Base-by-base conservation (phyloP, 2,329 filamentous ascomycete species). In the Cordyceps pruinosa region DNA sequence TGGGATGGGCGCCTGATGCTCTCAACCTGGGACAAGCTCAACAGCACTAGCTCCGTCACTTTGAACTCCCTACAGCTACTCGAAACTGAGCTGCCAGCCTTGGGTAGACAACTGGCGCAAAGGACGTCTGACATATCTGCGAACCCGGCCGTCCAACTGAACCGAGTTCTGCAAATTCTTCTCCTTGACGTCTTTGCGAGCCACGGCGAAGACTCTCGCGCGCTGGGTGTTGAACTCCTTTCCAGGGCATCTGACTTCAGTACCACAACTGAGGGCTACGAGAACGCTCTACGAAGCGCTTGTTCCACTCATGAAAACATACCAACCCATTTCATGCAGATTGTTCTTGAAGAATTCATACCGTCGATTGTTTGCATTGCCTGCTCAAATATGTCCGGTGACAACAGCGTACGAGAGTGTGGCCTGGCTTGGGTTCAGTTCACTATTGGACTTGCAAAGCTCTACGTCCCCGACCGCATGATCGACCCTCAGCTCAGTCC, bases 381-480 rank as follows among this genome's bases (percentile, higher is more conserved):
- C 23, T 59, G 63, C 12, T 61, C 66, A 4, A 62, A 62, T n/a
- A 58, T 60, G 23, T 60, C 61, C 9, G 21, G 47, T 4, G 46
- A 51, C 6, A 58, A 61, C 4, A 62, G 65, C 21, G 63, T 68
- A 5, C 68, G 73, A 30, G 64, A 70, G 45, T 73, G 71, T 5
- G 72, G 73, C 6, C 72, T 87, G 23, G 86, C 88, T 5, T 94
- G 92, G 84, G 78, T 91, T 28, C 79, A 87, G 51, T 85, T 96
- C 59, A 87, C 89, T 2, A 72, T 92, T 21, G 86, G 86, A 17
- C 83, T 87, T 39, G 77, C 97, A 48, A 82, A 82, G 60, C 77
- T 97, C 2, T 97, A 93, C 66, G 85, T 97, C 2, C 92, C 95
- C 0, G 87, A 96, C 69, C 86, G 87, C 62, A 81, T 88, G 4